phyloP scores from a whole-genome alignment of 495 filamentous ascomycete genomes.

The Tuber brumale region DNA sequence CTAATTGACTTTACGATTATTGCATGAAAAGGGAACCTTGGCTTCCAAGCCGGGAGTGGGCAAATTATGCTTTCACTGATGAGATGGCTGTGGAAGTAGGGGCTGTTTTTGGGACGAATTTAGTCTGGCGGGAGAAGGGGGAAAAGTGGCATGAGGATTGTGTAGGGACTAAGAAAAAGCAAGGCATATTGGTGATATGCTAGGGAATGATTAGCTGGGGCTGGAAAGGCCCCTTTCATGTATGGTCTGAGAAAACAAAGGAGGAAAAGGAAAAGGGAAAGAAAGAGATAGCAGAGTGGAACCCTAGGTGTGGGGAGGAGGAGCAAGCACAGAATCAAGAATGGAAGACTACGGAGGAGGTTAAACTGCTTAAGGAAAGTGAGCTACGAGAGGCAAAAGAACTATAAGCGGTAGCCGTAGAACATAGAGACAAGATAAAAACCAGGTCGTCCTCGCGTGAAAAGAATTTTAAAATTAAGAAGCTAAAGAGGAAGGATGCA shows the following conservation, averaged over 20 bases:
- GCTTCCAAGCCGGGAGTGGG: background rate
- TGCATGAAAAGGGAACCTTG: too few species aligned
- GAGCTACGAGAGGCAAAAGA: background rate
- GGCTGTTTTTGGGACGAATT: background rate
- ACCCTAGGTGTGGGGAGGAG: background rate
- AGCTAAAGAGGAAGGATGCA: background rate
- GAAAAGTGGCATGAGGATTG: too few species aligned
- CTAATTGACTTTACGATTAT: too few species aligned
- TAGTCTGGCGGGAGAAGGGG: background rate
- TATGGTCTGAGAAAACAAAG: background rate
- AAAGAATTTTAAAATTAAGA: constrained; percentile 11
- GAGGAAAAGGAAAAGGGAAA: background rate
- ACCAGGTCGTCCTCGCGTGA: background rate
- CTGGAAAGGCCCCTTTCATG: background rate
- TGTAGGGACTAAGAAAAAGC: too few species aligned
- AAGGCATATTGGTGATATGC: background rate
- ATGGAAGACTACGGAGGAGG: background rate
- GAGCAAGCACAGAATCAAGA: background rate
- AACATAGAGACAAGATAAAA: background rate
- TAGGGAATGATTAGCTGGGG: constrained; percentile 7
- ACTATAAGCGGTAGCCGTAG: background rate
- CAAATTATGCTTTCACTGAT: background rate
- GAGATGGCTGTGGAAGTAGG: background rate
- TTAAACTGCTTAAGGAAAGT: background rate
- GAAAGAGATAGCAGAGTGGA: background rate